Evolutionary conservation across 345 rosid species (phyloP).

Genomic region (Durio zibethinus): DNA sequence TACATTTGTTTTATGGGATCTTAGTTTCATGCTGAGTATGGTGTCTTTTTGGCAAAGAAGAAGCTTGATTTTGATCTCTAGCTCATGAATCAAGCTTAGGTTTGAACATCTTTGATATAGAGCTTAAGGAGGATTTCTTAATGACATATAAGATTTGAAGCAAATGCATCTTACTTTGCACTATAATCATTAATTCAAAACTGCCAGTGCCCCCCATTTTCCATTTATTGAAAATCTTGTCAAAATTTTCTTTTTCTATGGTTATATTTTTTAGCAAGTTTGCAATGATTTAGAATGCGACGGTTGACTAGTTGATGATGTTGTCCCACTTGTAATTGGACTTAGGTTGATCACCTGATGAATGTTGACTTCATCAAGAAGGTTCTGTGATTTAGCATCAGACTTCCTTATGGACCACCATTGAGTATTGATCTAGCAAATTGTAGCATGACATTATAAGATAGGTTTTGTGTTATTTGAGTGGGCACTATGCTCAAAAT

Average conservation of each 20-base stretch:
- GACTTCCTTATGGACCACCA: background rate
- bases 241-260: background rate
- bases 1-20: constrained; percentile 1
- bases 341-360: background rate
- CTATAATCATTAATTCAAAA: background rate
- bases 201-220: background rate
- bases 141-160: background rate
- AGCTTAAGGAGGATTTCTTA: background rate
- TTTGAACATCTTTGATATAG: background rate
- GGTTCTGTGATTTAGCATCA: background rate
- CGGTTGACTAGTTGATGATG: background rate
- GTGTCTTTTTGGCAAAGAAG: background rate
- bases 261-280: background rate
- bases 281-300: background rate
- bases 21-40: background rate
- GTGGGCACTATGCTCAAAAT: background rate
- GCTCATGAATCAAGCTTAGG: background rate
- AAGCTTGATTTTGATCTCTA: background rate
- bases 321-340: background rate
- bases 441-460: background rate
- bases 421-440: background rate
- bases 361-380: background rate
- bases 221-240: background rate
- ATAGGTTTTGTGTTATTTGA: background rate
- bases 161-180: background rate